A percentile compares a stretch with the other conserved stretches of the same genome.
These are phyloP conservation scores for Hippophae rhamnoides DNA, from an alignment of 306 rosid genomes.

Conservation along the genomic window DNA sequence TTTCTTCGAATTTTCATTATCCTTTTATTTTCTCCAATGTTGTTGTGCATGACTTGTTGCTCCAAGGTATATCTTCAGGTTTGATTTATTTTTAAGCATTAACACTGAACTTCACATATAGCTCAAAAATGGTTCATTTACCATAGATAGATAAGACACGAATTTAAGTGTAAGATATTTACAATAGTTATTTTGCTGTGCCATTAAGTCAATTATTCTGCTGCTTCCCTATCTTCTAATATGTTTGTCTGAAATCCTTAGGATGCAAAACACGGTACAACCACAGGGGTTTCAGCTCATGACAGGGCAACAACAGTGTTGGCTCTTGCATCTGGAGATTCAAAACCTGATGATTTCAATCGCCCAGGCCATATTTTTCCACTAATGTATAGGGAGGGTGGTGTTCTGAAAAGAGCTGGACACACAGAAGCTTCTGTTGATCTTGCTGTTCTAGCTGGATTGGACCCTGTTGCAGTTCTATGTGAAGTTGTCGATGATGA, in stretches of 20 bases:
- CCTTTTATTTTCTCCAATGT: conserved; percentile 2
- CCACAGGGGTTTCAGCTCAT: conserved; percentile 83
- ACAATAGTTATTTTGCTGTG: background rate
- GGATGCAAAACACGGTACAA: conserved; percentile 50
- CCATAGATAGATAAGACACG: no score
- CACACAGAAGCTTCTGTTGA: conserved; percentile 97
- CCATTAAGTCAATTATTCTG: background rate
- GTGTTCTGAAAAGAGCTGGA: conserved; percentile 94
- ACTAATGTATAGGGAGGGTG: conserved; percentile 84
- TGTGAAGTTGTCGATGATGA: conserved; percentile 98
- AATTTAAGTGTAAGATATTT: no score
- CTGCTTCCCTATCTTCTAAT: background rate
- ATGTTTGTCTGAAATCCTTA: background rate
- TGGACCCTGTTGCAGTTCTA: conserved; percentile 63
- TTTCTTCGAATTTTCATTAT: background rate
- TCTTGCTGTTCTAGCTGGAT: conserved; percentile 78
- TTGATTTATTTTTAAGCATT: background rate
- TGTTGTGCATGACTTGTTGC: conserved; percentile 2
- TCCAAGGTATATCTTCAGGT: background rate
- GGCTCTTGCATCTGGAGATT: conserved; percentile 79
- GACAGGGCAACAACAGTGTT: conserved; percentile 86
- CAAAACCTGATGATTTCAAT: conserved; percentile 77
- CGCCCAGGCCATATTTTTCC: conserved; percentile 98
- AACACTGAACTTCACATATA: background rate
- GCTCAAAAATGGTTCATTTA: no score